Evolutionary conservation across 1,284 basidiomycete species (phyloP).

Genomic region (Pseudozyma pruni): DNA sequence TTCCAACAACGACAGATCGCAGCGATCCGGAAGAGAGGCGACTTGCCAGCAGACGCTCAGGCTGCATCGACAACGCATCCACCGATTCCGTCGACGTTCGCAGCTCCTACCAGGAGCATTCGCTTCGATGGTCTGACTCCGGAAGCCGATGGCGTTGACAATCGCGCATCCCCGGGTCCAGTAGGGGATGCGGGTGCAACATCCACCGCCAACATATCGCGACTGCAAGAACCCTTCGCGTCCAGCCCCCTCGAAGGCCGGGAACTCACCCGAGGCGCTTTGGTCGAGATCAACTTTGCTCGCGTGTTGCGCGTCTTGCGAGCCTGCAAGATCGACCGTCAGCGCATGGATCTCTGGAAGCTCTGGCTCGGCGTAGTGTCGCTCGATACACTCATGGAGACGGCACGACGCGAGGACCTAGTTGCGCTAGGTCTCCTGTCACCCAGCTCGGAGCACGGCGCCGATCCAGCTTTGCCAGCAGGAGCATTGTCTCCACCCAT

Average conservation of each 20-base stretch:
- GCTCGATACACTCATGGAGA: constrained; percentile 37
- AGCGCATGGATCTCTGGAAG: constrained; percentile 61
- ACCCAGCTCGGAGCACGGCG: constrained; percentile 2
- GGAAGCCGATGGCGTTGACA: background rate
- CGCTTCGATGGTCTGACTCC: constrained; percentile 19
- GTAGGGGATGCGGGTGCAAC: background rate
- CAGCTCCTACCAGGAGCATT: constrained; percentile 6
- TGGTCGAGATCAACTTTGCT: constrained; percentile 62
- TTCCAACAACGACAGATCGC: constrained; percentile 39
- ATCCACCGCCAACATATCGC: background rate
- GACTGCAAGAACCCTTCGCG: constrained; percentile 23
- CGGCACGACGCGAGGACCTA: constrained; percentile 30
- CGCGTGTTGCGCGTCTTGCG: constrained; percentile 53
- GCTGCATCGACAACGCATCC: background rate
- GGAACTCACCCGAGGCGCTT: constrained; percentile 56
- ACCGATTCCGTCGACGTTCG: constrained; percentile 34
- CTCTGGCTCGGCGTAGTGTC: constrained; percentile 58
- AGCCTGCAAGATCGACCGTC: constrained; percentile 61
- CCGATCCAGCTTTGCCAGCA: constrained; percentile 1
- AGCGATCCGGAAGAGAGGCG: constrained; percentile 7
- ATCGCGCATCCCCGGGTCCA: background rate
- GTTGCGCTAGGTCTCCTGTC: constrained; percentile 26
- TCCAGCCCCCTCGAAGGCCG: constrained; percentile 16
- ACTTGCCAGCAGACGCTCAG: background rate
- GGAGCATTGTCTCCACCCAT: constrained; percentile 2